Evolutionary conservation across 2,329 filamentous ascomycete genomes (phyloP).

Genomic region (Penicillium occitanis): DNA sequence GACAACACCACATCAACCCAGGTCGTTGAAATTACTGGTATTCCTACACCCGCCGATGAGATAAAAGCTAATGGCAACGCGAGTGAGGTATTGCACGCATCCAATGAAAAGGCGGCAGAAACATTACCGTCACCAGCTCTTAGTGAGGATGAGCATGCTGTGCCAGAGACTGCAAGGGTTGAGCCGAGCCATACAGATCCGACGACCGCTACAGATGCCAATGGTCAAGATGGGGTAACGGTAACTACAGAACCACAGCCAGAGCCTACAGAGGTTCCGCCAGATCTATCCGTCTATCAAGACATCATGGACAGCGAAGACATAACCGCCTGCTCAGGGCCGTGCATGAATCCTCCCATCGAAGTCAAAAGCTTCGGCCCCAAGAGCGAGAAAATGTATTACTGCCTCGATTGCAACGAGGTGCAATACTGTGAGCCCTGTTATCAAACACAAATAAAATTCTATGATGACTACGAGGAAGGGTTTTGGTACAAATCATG

Average conservation of each 20-base stretch:
- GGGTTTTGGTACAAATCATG: slow-evolving; percentile 6
- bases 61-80: too few relatives aligned
- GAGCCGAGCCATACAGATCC: background rate
- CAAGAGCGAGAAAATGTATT: background rate
- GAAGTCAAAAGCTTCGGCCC: slow-evolving; percentile 1
- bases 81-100: background rate
- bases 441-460: slow-evolving; percentile 7
- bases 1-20: background rate
- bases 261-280: background rate
- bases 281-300: background rate
- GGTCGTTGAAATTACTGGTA: background rate
- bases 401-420: background rate
- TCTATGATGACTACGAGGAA: slow-evolving; percentile 6
- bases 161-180: background rate
- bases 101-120: background rate
- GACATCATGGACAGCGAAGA: background rate
- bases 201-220: background rate
- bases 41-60: background rate
- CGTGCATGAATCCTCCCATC: background rate
- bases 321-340: background rate
- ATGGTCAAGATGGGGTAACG: background rate
- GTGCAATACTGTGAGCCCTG: background rate
- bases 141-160: background rate
- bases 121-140: background rate
- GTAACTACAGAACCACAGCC: background rate